phyloP scores from a whole-genome alignment of 768 basidiomycete species.

The Agaricus sinodeliciosus region DNA sequence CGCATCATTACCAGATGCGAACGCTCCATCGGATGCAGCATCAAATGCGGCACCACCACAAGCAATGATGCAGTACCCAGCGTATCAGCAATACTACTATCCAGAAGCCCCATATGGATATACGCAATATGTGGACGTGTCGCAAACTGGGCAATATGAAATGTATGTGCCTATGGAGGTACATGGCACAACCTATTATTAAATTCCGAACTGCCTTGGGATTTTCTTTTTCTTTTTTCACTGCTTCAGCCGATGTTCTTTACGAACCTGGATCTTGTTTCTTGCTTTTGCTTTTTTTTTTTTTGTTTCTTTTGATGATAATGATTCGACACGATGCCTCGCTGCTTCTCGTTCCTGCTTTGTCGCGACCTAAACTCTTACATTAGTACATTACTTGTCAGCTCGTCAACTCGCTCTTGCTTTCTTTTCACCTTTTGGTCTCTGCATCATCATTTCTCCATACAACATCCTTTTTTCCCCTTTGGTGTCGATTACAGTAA shows the following conservation, averaged over 20 bases:
- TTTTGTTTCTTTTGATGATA: conserved; percentile 13
- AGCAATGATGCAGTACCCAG: conserved; percentile 45
- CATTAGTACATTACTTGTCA: neutral
- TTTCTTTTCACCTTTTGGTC: conserved; percentile 9
- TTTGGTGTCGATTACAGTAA: conserved; percentile 10
- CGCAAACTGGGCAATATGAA: conserved; percentile 60
- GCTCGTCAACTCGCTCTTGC: neutral
- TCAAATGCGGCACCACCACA: conserved; percentile 20
- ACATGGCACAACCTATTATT: conserved; percentile 11
- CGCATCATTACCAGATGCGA: conserved; percentile 19
- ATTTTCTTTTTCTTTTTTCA: conserved; percentile 35
- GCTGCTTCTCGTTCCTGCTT: conserved; percentile 5
- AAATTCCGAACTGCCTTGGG: conserved; percentile 53
- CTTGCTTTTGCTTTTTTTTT: too few relatives aligned
- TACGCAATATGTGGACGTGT: conserved; percentile 61
- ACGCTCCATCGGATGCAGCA: conserved; percentile 15
- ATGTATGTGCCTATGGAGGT: conserved; percentile 32
- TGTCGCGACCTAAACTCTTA: neutral
- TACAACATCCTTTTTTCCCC: neutral
- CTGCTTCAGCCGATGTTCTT: conserved; percentile 5
- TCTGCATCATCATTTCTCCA: neutral
- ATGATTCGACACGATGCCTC: conserved; percentile 8
- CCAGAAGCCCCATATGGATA: conserved; percentile 59
- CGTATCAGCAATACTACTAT: conserved; percentile 70
- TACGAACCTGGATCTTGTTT: conserved; percentile 16